phyloP scores from a whole-genome alignment of 306 rosid species.

The Dicorynia guianensis region DNA sequence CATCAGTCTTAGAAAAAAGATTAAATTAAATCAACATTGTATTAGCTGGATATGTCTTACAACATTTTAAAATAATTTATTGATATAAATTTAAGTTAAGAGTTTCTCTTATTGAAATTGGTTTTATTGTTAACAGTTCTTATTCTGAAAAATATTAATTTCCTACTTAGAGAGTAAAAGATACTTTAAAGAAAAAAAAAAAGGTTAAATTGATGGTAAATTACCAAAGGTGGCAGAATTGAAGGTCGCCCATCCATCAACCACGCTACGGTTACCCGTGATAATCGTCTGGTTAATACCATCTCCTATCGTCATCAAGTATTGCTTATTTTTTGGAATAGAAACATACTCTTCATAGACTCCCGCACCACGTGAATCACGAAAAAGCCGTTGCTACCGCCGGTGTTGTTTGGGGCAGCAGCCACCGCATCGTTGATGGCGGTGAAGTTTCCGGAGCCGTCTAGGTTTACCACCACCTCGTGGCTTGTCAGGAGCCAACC shows the following conservation, averaged over 20 bases:
- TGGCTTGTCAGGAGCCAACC: conserved; percentile 1
- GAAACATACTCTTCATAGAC: conserved; percentile 37
- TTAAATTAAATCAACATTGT: too few species aligned
- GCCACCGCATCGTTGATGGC: conserved; percentile 42
- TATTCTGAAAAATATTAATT: too few species aligned
- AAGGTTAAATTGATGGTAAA: not conserved
- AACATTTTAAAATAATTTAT: too few species aligned
- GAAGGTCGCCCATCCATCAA: conserved; percentile 35
- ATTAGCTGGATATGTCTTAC: too few species aligned
- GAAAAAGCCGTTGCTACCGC: conserved; percentile 5
- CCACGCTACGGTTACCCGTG: conserved; percentile 34
- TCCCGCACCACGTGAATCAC: conserved; percentile 41
- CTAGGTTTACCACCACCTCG: conserved; percentile 41
- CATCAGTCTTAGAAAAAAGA: too few species aligned
- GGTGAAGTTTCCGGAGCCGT: conserved; percentile 42
- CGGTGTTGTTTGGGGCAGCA: conserved; percentile 45
- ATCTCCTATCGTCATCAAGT: conserved; percentile 43
- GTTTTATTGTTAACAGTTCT: too few species aligned
- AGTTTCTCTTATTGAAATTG: too few species aligned
- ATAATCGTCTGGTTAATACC: conserved; percentile 39
- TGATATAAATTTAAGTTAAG: too few species aligned
- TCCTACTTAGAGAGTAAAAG: too few species aligned
- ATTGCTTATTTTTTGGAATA: conserved; percentile 25
- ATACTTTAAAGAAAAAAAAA: too few species aligned
- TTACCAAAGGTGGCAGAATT: conserved; percentile 40